phyloP scores from a whole-genome alignment of 352 stramenopile genomes.

The Phytopythium boreale region DNA sequence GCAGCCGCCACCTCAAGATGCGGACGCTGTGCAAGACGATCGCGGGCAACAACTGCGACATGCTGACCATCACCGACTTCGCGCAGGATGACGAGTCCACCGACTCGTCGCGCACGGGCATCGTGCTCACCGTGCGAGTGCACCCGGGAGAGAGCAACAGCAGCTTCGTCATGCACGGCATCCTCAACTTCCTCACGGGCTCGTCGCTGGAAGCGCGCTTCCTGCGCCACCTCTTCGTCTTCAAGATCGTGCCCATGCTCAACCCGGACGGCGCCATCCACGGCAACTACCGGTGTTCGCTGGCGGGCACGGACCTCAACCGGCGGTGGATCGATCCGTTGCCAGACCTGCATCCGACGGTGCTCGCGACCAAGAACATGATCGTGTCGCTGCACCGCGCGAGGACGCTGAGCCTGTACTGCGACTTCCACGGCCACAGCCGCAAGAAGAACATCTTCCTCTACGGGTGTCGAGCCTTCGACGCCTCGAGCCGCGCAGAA shows the following conservation, averaged over 20 bases:
- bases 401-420: slow-evolving; percentile 67
- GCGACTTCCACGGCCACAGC: slow-evolving; percentile 89
- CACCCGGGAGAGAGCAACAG: slow-evolving; percentile 89
- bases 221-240: slow-evolving; percentile 83
- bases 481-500: slow-evolving; percentile 32
- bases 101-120: slow-evolving; percentile 31
- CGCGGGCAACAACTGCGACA: slow-evolving; percentile 81
- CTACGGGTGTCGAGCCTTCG: slow-evolving; percentile 68
- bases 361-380: slow-evolving; percentile 74
- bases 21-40: slow-evolving; percentile 80
- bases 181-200: slow-evolving; percentile 86
- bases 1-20: slow-evolving; percentile 44
- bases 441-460: slow-evolving; percentile 89
- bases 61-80: slow-evolving; percentile 89
- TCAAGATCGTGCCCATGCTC: slow-evolving; percentile 93
- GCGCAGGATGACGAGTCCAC: slow-evolving; percentile 43
- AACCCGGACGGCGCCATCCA: slow-evolving; percentile 92
- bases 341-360: slow-evolving; percentile 64
- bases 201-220: slow-evolving; percentile 59
- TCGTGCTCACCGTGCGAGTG: slow-evolving; percentile 83
- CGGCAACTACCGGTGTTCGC: slow-evolving; percentile 88
- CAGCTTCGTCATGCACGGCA: slow-evolving; percentile 88
- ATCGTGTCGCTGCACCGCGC: slow-evolving; percentile 45
- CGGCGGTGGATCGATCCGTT: slow-evolving; percentile 62
- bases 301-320: slow-evolving; percentile 89